Base-by-base conservation (phyloP, 805 yeast species). In the Brettanomyces naardenensis region DNA sequence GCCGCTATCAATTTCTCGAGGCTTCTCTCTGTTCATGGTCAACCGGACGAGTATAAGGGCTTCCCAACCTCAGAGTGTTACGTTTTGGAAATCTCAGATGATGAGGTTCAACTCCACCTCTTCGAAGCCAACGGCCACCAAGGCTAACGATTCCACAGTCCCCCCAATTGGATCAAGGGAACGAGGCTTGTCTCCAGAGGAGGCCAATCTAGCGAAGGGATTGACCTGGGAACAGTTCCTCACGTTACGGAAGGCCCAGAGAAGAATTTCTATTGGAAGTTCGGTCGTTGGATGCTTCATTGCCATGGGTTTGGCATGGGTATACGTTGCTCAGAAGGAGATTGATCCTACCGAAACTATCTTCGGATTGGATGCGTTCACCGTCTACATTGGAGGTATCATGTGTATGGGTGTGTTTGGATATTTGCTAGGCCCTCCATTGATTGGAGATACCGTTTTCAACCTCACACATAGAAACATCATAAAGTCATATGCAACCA, bases 271-370 rank as follows among this genome's bases (percentile, higher is more conserved):
- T 53, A 58, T 76, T 10, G 75, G 68, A 2, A 71, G 89, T 2
- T 84, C 95, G 1, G 65, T 74, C 3, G 54, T 78, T 37, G 77
- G 95, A 3, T 82, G 89, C 0, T 38, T 83, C 7, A 49, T 70
- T 6, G 87, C 94, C 2, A 74, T 85, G 18, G 65, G 69, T 11
- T 53, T 70, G 4, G 80, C 97, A 2, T 84, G 89, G 76, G 75
- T 74, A 1, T 80, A 78, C 55, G 66, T 89, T 36, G 79, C 95
- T 21, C 81, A 83, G 48, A 66, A 83, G 47, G 92, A 86, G 54
- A 76, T 92, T 43, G 97, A 90, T 57, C 83, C 90, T 27, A 87
- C 95, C 31, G 85, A 86, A 29, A 87, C 94, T 28, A 71, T 90
- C 35, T 73, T 83, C 61, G 98, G 97, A 2, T 69, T 90, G 43